Percentiles rank a stretch among this genome's conserved stretches.
Evolutionary conservation across 345 rosid genomes (phyloP).

Genomic region (Citrus cavaleriei): DNA sequence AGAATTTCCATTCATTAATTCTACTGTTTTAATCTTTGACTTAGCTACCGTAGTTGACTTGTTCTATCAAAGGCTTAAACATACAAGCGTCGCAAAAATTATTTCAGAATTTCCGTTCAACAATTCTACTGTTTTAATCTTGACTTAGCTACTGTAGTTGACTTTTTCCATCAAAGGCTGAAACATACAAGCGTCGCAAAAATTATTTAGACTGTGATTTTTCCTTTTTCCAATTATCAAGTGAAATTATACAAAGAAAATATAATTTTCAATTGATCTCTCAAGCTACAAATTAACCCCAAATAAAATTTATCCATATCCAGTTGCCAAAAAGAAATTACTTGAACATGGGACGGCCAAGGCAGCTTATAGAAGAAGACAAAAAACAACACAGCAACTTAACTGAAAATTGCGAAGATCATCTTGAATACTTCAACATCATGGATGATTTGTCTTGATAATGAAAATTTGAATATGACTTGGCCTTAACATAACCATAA

Average conservation of each 20-base stretch:
- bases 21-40: not conserved
- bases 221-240: too few relatives aligned
- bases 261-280: too few relatives aligned
- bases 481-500: too few relatives aligned
- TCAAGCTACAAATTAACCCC: too few relatives aligned
- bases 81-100: too few relatives aligned
- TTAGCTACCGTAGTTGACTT: not conserved
- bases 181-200: not conserved
- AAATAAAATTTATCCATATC: too few relatives aligned
- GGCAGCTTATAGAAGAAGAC: not conserved
- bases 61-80: not conserved
- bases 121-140: not conserved
- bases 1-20: not conserved
- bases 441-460: not conserved
- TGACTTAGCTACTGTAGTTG: not conserved
- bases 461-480: not conserved
- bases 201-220: too few relatives aligned
- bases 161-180: not conserved
- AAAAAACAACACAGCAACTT: not conserved
- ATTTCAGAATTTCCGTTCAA: not conserved
- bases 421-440: not conserved
- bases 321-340: too few relatives aligned
- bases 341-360: not conserved
- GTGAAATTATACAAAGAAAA: too few relatives aligned
- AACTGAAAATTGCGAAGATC: not conserved